phyloP scores from a whole-genome alignment of 1,284 basidiomycete genomes.

The Sporisorium iseilematis-ciliati region DNA sequence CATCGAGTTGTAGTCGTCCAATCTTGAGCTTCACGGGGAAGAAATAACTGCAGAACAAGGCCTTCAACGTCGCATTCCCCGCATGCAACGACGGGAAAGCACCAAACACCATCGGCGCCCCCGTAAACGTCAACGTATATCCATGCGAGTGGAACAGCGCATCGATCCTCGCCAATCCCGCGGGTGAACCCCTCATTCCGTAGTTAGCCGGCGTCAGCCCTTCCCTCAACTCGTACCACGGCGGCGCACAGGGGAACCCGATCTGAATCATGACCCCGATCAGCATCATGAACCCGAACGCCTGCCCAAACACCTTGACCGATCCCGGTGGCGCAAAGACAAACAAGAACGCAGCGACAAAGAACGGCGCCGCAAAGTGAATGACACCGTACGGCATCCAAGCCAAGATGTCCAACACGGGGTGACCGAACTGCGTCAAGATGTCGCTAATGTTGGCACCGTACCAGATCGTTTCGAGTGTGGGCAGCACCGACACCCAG shows the following conservation, averaged over 20 bases:
- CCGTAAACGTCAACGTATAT: conserved; percentile 87
- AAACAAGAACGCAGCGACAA: conserved; percentile 77
- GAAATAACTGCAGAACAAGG: conserved; percentile 93
- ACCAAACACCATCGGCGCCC: conserved; percentile 93
- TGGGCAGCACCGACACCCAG: conserved; percentile 91
- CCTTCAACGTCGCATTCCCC: conserved; percentile 89
- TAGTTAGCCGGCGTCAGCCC: conserved; percentile 95
- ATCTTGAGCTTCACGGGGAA: conserved; percentile 76
- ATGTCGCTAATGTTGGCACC: conserved; percentile 97
- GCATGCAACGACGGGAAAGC: conserved; percentile 96
- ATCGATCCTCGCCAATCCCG: conserved; percentile 92
- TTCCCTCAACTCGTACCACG: conserved; percentile 96
- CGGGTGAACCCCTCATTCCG: conserved; percentile 86
- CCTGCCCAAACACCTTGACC: conserved; percentile 86
- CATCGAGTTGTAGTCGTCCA: conserved; percentile 62
- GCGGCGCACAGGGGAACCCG: conserved; percentile 90
- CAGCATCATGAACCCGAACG: conserved; percentile 94
- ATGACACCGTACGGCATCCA: conserved; percentile 96
- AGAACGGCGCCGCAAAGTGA: conserved; percentile 84
- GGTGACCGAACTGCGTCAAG: conserved; percentile 91
- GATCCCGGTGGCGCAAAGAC: conserved; percentile 82
- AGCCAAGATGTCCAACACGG: conserved; percentile 88
- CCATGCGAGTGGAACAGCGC: conserved; percentile 82
- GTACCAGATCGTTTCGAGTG: conserved; percentile 92
- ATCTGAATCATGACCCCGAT: conserved; percentile 90